Evolutionary conservation across 2,329 filamentous ascomycete genomes (phyloP).

Genomic region (Alternaria sp.): DNA sequence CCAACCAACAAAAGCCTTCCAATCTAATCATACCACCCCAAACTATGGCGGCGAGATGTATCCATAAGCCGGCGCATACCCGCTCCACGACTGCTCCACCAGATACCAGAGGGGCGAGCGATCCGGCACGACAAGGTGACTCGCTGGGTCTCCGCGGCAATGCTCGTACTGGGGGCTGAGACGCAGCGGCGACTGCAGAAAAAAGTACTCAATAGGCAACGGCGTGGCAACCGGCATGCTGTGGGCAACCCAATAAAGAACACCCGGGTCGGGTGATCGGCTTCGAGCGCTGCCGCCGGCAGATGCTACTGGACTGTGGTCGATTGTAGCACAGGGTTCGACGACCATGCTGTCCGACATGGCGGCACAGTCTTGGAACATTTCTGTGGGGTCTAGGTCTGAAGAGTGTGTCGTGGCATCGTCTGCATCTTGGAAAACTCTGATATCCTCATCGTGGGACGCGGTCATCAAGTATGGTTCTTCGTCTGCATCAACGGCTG

Average conservation of each 20-base stretch:
- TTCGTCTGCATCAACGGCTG: conserved; percentile 2
- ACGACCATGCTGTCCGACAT: conserved; percentile 4
- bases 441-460: not conserved
- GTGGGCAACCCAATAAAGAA: conserved; percentile 20
- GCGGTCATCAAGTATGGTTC: not conserved
- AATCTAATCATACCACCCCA: not conserved
- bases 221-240: not conserved
- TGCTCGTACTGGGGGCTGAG: conserved; percentile 39
- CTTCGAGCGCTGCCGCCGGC: conserved; percentile 15
- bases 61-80: not conserved
- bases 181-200: conserved; percentile 33
- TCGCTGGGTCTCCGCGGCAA: conserved; percentile 34
- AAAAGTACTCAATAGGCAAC: conserved; percentile 26
- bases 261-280: conserved; percentile 31
- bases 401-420: not conserved
- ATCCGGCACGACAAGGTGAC: conserved; percentile 29
- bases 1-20: not conserved
- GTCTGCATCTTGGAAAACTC: not conserved
- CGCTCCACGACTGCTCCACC: conserved; percentile 1
- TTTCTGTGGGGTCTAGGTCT: not conserved
- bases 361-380: conserved; percentile 5
- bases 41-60: conserved; percentile 3
- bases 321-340: not conserved
- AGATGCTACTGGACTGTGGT: conserved; percentile 1
- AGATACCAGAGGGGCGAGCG: conserved; percentile 9